A percentile compares a stretch with the other conserved stretches of the same genome.
Conservation (phyloP, 768 basidiomycete species). For the Mycena venus region DNA sequence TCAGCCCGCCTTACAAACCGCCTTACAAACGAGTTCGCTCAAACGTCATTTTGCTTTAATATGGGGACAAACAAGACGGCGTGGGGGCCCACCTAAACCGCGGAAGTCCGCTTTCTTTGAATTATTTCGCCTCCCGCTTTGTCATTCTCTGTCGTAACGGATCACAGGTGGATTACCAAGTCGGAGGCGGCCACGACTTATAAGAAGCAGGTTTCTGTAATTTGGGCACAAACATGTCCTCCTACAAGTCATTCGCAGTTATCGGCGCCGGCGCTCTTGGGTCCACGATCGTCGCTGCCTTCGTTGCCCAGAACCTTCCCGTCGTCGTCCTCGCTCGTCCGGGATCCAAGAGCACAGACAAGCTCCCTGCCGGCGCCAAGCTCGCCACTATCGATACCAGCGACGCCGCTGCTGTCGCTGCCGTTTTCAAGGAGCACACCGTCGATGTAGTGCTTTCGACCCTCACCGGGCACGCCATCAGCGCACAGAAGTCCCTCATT, state of each 20-base stretch:
- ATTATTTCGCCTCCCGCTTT: constrained; percentile 19
- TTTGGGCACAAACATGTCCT: constrained; percentile 25
- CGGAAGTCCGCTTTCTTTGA: constrained; percentile 17
- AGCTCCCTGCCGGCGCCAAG: constrained; percentile 41
- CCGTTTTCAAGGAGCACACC: constrained; percentile 44
- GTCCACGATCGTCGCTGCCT: constrained; percentile 49
- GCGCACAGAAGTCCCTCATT: constrained; percentile 42
- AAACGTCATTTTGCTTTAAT: constrained; percentile 6
- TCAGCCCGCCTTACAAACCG: constrained; percentile 17
- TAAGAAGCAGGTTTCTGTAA: constrained; percentile 18
- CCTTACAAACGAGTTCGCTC: constrained; percentile 21
- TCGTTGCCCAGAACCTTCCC: constrained; percentile 60
- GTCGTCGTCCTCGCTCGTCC: constrained; percentile 35
- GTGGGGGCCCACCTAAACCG: no score
- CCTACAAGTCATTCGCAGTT: constrained; percentile 14
- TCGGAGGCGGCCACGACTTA: constrained; percentile 19
- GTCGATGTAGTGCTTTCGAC: constrained; percentile 53
- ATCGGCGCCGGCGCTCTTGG: constrained; percentile 32
- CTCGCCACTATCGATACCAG: constrained; percentile 44
- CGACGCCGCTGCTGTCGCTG: constrained; percentile 40
- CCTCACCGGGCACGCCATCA: constrained; percentile 41
- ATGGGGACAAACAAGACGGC: no score
- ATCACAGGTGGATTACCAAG: constrained; percentile 18
- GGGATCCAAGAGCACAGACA: constrained; percentile 21
- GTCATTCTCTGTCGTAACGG: constrained; percentile 15